Evolutionary conservation across 192 early-diverging fungal species (phyloP), one percentile per base, ranked within the genome.

Genomic region (Mortierella claussenii): DNA sequence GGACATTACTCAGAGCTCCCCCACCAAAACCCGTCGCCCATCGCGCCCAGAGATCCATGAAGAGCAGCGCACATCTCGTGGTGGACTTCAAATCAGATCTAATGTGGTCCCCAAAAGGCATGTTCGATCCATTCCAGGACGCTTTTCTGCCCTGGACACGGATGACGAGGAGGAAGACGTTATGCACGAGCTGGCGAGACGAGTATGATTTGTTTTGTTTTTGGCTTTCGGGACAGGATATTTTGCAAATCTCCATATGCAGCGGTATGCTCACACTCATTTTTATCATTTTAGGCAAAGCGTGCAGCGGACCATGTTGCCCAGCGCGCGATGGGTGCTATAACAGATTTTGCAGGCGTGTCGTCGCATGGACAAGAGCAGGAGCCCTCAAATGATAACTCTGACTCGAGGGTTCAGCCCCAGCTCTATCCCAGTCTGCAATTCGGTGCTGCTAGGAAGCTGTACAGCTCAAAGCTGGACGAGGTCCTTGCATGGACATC

Each of bases 61-160:
- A 28, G 50, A 55, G 11, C 49, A 44, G 52, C 37, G 62, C 1
- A 65, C 62, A 2, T 65, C 62, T 32, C 32, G 51, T 21, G 62
- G 62, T 11, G 62, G 62, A 26, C 28, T 65, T 7, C 62, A 65
- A 34, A 32, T 54, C 30, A 40, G 50, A 33, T 65, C 62, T 4
- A 50, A 65, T 6, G 62, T 65, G 12, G 55, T 51, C 0, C 62
- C 62, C 18, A 32, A 65, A 18, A 52, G 54, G 3, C 63, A 65
- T 56, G 53, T 43, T n/a, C 51, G 58, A 11, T 47, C 51, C 3
- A 67, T 76, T 30, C 64, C 73, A 21, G 73, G 73, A 21, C 49
- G 73, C 8, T 76, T 76, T 32, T 67, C 73, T 9, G 73, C 73
- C 15, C 31, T 76, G 26, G 73, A 76, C 36, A 54, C 73, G 9